phyloP scores from a whole-genome alignment of 2,329 filamentous ascomycete genomes.

The Penicillium sp. region DNA sequence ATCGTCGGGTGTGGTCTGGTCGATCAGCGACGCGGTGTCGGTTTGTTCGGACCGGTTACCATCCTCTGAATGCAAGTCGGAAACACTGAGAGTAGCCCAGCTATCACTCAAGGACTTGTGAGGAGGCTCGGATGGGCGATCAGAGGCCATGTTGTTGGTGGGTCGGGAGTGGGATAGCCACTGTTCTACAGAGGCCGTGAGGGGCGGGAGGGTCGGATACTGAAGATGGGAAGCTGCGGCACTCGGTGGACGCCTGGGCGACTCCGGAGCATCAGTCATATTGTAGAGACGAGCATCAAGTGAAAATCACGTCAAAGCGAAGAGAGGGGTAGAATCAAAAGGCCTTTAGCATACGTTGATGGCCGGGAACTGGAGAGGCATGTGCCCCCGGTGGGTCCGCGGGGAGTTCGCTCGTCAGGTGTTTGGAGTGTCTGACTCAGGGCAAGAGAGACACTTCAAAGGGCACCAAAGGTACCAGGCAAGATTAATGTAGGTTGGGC shows the following conservation, averaged over 20 bases:
- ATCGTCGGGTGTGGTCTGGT: conserved; percentile 43
- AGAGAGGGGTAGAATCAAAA: neutral
- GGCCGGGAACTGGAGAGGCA: conserved; percentile 9
- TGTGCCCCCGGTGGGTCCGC: conserved; percentile 22
- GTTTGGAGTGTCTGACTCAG: conserved; percentile 3
- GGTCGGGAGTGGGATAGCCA: conserved; percentile 43
- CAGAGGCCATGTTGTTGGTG: conserved; percentile 43
- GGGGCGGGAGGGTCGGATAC: conserved; percentile 43
- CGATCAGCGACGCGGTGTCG: conserved; percentile 44
- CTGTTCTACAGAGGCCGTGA: conserved; percentile 40
- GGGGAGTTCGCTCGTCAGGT: conserved; percentile 18
- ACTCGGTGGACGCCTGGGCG: conserved; percentile 28
- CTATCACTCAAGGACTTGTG: conserved; percentile 43
- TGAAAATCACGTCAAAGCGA: neutral
- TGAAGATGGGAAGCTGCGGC: conserved; percentile 32
- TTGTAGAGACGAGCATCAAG: conserved; percentile 10
- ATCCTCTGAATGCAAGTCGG: conserved; percentile 46
- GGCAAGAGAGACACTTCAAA: neutral
- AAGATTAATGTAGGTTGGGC: neutral
- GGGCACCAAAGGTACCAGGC: neutral
- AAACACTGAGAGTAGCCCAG: conserved; percentile 47
- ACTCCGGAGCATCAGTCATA: conserved; percentile 41
- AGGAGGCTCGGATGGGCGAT: conserved; percentile 25
- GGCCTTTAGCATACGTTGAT: conserved; percentile 14
- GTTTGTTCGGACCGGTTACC: conserved; percentile 45